phyloP scores from a whole-genome alignment of 176 grass and related monocot genomes.

The Typha latifolia region DNA sequence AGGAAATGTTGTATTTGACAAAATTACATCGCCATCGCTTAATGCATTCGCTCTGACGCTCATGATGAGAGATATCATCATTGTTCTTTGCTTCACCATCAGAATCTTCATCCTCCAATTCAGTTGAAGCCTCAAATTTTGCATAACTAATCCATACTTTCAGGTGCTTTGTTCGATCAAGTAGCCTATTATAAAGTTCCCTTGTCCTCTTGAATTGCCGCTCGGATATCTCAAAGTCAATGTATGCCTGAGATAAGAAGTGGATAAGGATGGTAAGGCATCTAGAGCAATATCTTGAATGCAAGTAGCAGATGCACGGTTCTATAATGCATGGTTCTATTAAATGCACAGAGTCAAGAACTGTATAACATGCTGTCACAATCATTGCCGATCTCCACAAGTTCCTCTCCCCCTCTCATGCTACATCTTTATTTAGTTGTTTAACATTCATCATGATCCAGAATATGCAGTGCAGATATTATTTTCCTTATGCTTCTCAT shows the following conservation, averaged over 20 bases:
- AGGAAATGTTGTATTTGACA: slow-evolving; percentile 4
- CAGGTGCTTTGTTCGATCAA: slow-evolving; percentile 82
- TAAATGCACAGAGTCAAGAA: too few relatives aligned
- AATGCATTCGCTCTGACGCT: slow-evolving; percentile 26
- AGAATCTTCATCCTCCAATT: slow-evolving; percentile 29
- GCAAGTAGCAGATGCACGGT: not conserved
- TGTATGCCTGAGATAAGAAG: slow-evolving; percentile 42
- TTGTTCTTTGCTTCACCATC: slow-evolving; percentile 35
- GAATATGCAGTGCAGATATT: not conserved
- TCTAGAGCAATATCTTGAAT: slow-evolving; percentile 9
- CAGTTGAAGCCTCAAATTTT: slow-evolving; percentile 74
- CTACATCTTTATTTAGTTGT: not conserved
- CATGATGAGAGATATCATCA: slow-evolving; percentile 25
- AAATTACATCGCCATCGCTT: slow-evolving; percentile 51
- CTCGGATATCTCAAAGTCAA: slow-evolving; percentile 88
- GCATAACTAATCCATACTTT: slow-evolving; percentile 96
- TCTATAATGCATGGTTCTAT: too few relatives aligned
- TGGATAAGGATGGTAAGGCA: not conserved
- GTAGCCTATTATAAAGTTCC: slow-evolving; percentile 66
- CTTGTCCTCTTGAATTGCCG: slow-evolving; percentile 56
- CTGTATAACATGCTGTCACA: too few relatives aligned
- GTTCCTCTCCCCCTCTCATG: too few relatives aligned
- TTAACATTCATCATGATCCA: not conserved
- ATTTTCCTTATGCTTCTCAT: too few relatives aligned
- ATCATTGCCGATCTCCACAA: too few relatives aligned